A percentile compares a stretch with the other conserved stretches of the same genome.
Conservation (phyloP, 768 basidiomycete species). For the Hydnomerulius pinastri region DNA sequence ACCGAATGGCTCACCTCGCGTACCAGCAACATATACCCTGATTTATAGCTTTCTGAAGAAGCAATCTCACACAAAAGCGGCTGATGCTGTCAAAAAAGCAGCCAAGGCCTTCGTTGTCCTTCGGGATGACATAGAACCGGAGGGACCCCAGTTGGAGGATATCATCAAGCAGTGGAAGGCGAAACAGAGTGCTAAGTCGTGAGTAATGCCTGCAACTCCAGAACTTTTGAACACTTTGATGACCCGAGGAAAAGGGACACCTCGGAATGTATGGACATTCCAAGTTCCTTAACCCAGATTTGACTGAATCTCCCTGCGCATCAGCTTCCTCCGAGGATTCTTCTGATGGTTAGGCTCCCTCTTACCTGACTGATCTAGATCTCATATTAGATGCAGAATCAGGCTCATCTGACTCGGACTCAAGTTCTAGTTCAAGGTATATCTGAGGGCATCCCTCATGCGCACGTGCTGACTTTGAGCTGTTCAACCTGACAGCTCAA, state of each 20-base stretch:
- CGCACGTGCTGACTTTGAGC: slow-evolving; percentile 9
- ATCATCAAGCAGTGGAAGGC: slow-evolving; percentile 69
- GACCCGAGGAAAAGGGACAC: slow-evolving; percentile 14
- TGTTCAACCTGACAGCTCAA: slow-evolving; percentile 17
- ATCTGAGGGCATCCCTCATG: slow-evolving; percentile 2
- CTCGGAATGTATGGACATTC: slow-evolving; percentile 24
- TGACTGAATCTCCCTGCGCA: slow-evolving; percentile 10
- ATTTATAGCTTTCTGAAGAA: slow-evolving; percentile 73
- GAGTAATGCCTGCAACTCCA: slow-evolving; percentile 13
- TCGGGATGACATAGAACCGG: slow-evolving; percentile 49
- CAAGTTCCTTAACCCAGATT: not conserved
- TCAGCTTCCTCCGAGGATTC: slow-evolving; percentile 27
- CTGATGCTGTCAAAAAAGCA: slow-evolving; percentile 73
- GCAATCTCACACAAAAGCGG: slow-evolving; percentile 68
- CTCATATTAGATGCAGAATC: not conserved
- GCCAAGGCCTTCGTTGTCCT: slow-evolving; percentile 62
- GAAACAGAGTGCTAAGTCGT: slow-evolving; percentile 31
- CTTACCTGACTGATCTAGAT: not conserved
- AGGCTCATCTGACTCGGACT: slow-evolving; percentile 28
- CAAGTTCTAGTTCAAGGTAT: slow-evolving; percentile 29
- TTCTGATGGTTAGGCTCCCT: slow-evolving; percentile 25
- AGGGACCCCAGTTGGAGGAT: slow-evolving; percentile 60
- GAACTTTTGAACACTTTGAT: not conserved
- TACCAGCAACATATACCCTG: slow-evolving; percentile 70
- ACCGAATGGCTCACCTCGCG: slow-evolving; percentile 8